Evolutionary conservation across 2,329 filamentous ascomycete genomes (phyloP).

Genomic region (Immersiporthe knoxdaviesiana): DNA sequence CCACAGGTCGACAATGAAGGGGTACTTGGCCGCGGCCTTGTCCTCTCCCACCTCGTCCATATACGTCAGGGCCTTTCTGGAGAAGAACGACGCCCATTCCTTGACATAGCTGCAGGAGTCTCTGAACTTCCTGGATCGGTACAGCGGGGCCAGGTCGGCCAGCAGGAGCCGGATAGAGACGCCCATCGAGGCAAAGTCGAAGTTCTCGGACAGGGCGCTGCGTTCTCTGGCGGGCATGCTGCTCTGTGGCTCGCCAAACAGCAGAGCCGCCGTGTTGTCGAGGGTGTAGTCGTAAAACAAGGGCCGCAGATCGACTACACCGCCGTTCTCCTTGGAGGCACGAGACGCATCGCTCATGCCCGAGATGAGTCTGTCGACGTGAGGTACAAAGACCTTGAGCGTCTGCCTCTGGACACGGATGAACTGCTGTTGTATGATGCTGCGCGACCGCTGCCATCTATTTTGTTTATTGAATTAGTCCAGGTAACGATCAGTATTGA

Average conservation of each 20-base stretch:
- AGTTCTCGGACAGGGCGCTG: conserved; percentile 31
- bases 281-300: conserved; percentile 35
- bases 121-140: conserved; percentile 28
- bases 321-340: background rate
- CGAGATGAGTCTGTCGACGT: conserved; percentile 12
- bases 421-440: conserved; percentile 36
- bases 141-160: conserved; percentile 29
- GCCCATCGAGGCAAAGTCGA: conserved; percentile 31
- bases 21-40: conserved; percentile 41
- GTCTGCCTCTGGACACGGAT: conserved; percentile 28
- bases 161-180: conserved; percentile 30
- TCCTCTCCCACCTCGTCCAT: conserved; percentile 13
- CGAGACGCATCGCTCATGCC: conserved; percentile 8
- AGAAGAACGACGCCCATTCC: conserved; percentile 33
- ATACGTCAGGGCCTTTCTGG: conserved; percentile 38
- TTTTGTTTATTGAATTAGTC: too few relatives aligned
- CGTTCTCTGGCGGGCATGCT: conserved; percentile 28
- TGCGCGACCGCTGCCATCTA: conserved; percentile 39
- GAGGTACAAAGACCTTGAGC: conserved; percentile 10
- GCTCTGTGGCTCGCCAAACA: conserved; percentile 34
- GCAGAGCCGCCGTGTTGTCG: conserved; percentile 32
- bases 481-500: too few relatives aligned
- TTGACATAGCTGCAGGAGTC: conserved; percentile 26
- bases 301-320: conserved; percentile 33
- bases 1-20: conserved; percentile 46